These are phyloP conservation scores for Solanum rostratum DNA, from an alignment of 257 asterid genomes.

Conservation along the genomic window DNA sequence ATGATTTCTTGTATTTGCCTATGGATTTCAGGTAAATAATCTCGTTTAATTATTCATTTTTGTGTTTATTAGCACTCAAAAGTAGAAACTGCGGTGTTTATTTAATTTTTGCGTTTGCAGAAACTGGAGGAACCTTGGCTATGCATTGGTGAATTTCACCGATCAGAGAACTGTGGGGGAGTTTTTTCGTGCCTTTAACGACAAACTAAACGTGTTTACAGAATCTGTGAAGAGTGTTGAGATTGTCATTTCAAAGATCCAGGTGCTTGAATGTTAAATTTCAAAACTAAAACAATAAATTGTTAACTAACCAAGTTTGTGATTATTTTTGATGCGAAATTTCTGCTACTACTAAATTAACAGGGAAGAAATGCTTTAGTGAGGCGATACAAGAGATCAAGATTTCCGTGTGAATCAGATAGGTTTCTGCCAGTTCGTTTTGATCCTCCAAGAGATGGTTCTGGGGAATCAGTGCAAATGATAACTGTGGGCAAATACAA, in stretches of 20 bases:
- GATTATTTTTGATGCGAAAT: not conserved
- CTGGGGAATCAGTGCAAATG: constrained; percentile 16
- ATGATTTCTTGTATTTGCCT: constrained; percentile 53
- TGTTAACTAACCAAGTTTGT: not conserved
- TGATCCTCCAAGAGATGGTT: constrained; percentile 48
- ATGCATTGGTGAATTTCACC: constrained; percentile 63
- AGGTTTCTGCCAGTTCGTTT: constrained; percentile 39
- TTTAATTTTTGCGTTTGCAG: constrained; percentile 11
- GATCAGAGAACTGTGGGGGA: constrained; percentile 20
- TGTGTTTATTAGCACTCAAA: not conserved
- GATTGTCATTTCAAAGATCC: constrained; percentile 45
- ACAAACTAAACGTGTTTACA: constrained; percentile 9
- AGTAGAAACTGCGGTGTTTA: too few species aligned
- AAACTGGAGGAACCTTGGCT: constrained; percentile 32
- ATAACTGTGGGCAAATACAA: constrained; percentile 26
- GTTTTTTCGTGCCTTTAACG: constrained; percentile 13
- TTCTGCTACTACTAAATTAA: not conserved
- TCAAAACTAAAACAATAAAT: too few species aligned
- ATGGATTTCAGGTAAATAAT: constrained; percentile 44
- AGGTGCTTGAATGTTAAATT: constrained; percentile 18
- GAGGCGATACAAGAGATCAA: constrained; percentile 14
- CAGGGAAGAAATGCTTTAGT: constrained; percentile 49
- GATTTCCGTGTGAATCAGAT: constrained; percentile 31
- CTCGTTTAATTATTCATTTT: not conserved
- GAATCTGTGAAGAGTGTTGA: constrained; percentile 21